A percentile compares a stretch with the other conserved stretches of the same genome.
Evolutionary conservation across 371 early-diverging fungal genomes (phyloP).

Genomic region (Catenaria anguillulae): DNA sequence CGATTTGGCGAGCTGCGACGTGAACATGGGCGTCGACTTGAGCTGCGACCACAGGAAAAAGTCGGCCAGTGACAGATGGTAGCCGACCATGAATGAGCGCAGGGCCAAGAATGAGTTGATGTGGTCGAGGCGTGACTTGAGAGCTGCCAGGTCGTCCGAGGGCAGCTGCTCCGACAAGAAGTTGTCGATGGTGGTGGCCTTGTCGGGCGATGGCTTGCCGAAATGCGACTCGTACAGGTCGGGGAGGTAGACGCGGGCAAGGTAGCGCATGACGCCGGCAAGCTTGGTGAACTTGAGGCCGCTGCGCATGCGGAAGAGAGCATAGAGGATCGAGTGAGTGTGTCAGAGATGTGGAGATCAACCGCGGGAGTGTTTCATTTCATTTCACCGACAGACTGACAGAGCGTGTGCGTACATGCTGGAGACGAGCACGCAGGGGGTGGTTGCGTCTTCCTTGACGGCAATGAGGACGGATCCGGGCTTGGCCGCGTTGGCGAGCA

Average conservation of each 20-base stretch:
- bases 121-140: slow-evolving; percentile 46
- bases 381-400: too few species aligned
- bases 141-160: slow-evolving; percentile 51
- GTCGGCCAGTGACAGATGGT: slow-evolving; percentile 64
- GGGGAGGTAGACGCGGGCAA: neutral
- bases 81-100: slow-evolving; percentile 69
- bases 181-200: slow-evolving; percentile 17
- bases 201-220: neutral
- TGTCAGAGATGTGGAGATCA: too few species aligned
- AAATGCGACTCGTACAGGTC: slow-evolving; percentile 1
- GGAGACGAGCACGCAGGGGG: neutral
- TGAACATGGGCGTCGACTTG: slow-evolving; percentile 54
- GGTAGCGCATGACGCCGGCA: neutral
- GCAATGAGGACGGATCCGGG: neutral
- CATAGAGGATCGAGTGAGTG: too few species aligned
- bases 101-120: slow-evolving; percentile 61
- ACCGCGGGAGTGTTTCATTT: too few species aligned
- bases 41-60: slow-evolving; percentile 59
- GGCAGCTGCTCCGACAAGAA: slow-evolving; percentile 40
- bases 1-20: slow-evolving; percentile 17
- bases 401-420: too few species aligned
- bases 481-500: neutral
- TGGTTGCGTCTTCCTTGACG: neutral
- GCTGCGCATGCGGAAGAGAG: too few species aligned
- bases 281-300: slow-evolving; percentile 5